These are phyloP conservation scores for Tagetes erecta DNA, from an alignment of 129 eudicot genomes.

Conservation along the genomic window DNA sequence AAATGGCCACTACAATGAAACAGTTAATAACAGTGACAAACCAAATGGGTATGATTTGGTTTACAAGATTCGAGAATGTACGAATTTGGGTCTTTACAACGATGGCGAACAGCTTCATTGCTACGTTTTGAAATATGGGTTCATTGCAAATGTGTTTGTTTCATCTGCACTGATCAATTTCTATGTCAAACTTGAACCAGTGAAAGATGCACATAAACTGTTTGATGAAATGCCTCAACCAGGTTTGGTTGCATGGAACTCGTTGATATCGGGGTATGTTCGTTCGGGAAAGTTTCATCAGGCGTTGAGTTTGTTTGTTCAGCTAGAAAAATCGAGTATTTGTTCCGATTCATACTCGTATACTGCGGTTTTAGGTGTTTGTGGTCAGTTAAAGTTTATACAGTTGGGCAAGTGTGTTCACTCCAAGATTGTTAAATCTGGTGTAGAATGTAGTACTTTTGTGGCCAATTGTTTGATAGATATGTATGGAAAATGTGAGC, in stretches of 20 bases:
- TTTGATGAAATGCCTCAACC: slow-evolving; percentile 74
- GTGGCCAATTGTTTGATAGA: slow-evolving; percentile 75
- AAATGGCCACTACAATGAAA: background rate
- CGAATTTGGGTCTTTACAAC: slow-evolving; percentile 31
- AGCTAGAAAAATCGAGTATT: slow-evolving; percentile 51
- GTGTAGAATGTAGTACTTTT: slow-evolving; percentile 52
- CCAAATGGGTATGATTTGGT: slow-evolving; percentile 46
- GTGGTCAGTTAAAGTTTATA: slow-evolving; percentile 53
- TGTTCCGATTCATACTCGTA: slow-evolving; percentile 64
- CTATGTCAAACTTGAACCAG: slow-evolving; percentile 50
- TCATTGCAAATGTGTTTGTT: slow-evolving; percentile 40
- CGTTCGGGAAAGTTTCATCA: slow-evolving; percentile 53
- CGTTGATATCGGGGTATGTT: slow-evolving; percentile 76
- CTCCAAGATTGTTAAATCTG: slow-evolving; percentile 57
- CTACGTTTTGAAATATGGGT: slow-evolving; percentile 55
- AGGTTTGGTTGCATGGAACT: slow-evolving; percentile 78
- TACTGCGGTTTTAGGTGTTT: slow-evolving; percentile 61
- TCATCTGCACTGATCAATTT: slow-evolving; percentile 62
- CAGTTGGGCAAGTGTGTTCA: slow-evolving; percentile 57
- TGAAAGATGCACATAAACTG: slow-evolving; percentile 56
- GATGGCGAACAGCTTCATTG: slow-evolving; percentile 70
- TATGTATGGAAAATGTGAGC: slow-evolving; percentile 61
- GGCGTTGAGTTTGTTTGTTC: slow-evolving; percentile 54
- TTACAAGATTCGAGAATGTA: slow-evolving; percentile 50
- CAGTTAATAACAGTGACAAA: slow-evolving; percentile 26